A percentile compares a stretch with the other conserved stretches of the same genome.
These are phyloP conservation scores for Mesotaenium endlicherianum DNA, from an alignment of 139 green algal species.

Conservation along the genomic window DNA sequence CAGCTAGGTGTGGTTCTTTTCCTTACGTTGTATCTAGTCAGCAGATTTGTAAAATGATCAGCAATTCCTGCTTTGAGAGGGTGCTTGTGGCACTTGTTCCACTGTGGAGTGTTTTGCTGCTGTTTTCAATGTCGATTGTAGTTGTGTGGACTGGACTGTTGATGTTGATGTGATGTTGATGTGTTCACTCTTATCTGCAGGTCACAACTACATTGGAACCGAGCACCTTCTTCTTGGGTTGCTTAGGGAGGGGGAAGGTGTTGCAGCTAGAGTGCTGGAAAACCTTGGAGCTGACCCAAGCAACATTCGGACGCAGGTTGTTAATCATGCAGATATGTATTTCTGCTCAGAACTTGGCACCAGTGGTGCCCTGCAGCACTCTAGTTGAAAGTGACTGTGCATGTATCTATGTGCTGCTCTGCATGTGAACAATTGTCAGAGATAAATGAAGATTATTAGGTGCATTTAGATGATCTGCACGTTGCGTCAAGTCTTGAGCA, in stretches of 20 bases:
- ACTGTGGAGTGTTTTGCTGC: neutral
- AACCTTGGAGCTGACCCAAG: slow-evolving; percentile 89
- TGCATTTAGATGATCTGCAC: no score
- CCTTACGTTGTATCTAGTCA: neutral
- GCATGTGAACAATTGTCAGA: neutral
- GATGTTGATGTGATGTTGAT: no score
- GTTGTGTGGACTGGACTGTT: no score
- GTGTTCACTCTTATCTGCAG: no score
- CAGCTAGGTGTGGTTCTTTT: slow-evolving; percentile 75
- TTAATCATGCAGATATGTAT: neutral
- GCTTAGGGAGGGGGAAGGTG: slow-evolving; percentile 95
- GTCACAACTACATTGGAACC: slow-evolving; percentile 99
- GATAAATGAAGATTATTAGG: no score
- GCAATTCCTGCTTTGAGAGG: neutral
- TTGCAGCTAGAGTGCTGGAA: slow-evolving; percentile 95
- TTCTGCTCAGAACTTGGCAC: neutral
- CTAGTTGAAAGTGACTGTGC: neutral
- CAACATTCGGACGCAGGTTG: slow-evolving; percentile 95
- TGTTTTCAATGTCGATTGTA: no score
- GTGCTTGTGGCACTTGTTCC: neutral
- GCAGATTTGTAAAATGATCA: neutral
- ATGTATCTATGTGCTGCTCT: neutral
- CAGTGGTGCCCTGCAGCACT: neutral
- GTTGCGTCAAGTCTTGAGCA: no score
- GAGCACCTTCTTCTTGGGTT: slow-evolving; percentile 99